phyloP scores from a whole-genome alignment of 306 rosid genomes.

The Lathyrus aphaca region DNA sequence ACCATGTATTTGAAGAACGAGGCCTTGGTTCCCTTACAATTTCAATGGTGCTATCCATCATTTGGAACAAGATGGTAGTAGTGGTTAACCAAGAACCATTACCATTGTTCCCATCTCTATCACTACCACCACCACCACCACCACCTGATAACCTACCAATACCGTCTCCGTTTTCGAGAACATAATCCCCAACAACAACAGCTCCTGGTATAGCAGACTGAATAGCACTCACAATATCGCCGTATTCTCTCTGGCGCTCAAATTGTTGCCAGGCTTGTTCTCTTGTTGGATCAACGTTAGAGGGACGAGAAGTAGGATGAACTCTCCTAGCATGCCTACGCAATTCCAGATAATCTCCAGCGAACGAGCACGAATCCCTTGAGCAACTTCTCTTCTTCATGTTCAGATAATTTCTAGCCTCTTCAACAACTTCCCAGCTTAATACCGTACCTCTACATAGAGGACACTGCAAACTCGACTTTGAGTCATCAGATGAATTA shows the following conservation, averaged over 20 bases:
- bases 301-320: constrained; percentile 80
- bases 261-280: constrained; percentile 81
- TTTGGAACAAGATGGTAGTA: constrained; percentile 73
- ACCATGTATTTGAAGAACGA: constrained; percentile 69
- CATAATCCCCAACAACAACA: constrained; percentile 83
- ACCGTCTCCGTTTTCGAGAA: constrained; percentile 80
- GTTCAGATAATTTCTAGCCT: constrained; percentile 82
- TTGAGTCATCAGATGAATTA: constrained; percentile 59
- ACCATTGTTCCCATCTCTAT: constrained; percentile 37
- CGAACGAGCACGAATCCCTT: constrained; percentile 79
- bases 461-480: constrained; percentile 76
- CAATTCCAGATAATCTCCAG: constrained; percentile 82
- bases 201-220: constrained; percentile 90
- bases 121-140: constrained; percentile 59
- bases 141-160: constrained; percentile 58
- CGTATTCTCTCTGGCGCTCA: constrained; percentile 88
- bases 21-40: constrained; percentile 68
- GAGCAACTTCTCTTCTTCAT: constrained; percentile 90
- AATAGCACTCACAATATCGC: constrained; percentile 88
- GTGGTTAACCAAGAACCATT: constrained; percentile 75
- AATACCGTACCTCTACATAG: constrained; percentile 77
- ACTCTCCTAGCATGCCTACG: constrained; percentile 92
- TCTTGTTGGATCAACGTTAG: constrained; percentile 75
- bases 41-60: constrained; percentile 70
- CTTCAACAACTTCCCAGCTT: constrained; percentile 89